phyloP scores from a whole-genome alignment of 75 land plant genomes.

The Pinus taeda region DNA sequence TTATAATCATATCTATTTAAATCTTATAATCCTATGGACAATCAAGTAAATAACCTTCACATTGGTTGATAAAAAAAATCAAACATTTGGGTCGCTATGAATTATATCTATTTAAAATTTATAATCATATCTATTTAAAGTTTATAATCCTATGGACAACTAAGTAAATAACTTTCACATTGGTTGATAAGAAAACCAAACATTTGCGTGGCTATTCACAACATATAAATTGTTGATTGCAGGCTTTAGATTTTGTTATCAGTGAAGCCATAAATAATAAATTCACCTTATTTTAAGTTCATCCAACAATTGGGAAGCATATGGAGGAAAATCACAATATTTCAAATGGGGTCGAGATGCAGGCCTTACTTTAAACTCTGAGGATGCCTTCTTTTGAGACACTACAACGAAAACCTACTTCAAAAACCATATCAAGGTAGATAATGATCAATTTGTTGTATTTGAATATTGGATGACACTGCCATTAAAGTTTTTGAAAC shows the following conservation, averaged over 20 bases:
- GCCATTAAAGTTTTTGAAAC: not conserved
- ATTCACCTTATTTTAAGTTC: slow-evolving; percentile 30
- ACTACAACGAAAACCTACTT: slow-evolving; percentile 17
- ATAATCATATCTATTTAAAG: too few relatives aligned
- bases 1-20: too few relatives aligned
- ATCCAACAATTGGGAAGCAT: slow-evolving; percentile 31
- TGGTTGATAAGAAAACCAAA: too few relatives aligned
- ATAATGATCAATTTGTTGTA: not conserved
- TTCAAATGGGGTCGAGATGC: slow-evolving; percentile 31
- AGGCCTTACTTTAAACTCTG: slow-evolving; percentile 9
- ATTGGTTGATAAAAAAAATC: too few relatives aligned
- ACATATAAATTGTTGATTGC: not conserved
- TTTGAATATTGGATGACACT: not conserved
- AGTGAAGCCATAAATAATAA: slow-evolving; percentile 19
- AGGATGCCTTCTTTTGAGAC: slow-evolving; percentile 34
- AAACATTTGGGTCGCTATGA: too few relatives aligned
- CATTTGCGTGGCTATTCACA: too few relatives aligned
- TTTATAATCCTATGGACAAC: too few relatives aligned
- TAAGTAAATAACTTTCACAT: too few relatives aligned
- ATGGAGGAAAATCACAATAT: slow-evolving; percentile 46
- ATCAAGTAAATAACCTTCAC: too few relatives aligned
- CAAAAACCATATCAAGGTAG: slow-evolving; percentile 35
- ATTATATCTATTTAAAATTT: too few relatives aligned
- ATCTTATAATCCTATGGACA: too few relatives aligned
- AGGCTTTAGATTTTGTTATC: slow-evolving; percentile 39